Evolutionary conservation across 176 grass and related monocot genomes (phyloP).

Genomic region (Eleusine coracana): DNA sequence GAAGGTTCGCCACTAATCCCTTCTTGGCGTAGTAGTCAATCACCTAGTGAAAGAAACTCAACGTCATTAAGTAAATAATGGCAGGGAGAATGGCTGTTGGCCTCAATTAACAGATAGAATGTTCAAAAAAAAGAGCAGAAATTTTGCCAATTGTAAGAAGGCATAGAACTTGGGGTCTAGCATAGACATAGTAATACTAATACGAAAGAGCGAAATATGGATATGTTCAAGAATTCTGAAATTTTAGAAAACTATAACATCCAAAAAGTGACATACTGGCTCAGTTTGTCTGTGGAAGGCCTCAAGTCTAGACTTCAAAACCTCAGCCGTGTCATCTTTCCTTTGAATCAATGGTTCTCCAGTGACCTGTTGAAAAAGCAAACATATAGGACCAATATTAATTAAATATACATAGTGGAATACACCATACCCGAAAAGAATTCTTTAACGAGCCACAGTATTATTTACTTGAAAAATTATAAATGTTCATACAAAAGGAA

Average conservation of each 20-base stretch:
- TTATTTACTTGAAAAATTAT: not conserved
- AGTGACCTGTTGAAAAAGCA: slow-evolving; percentile 62
- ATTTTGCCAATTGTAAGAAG: not conserved
- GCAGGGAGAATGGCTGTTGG: not conserved
- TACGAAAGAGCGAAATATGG: not conserved
- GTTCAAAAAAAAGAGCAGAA: not conserved
- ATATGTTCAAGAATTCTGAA: too few relatives aligned
- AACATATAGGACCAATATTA: not conserved
- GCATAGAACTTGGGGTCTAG: not conserved
- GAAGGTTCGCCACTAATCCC: slow-evolving; percentile 66
- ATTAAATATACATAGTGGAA: not conserved
- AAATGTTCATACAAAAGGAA: not conserved
- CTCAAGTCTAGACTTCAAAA: slow-evolving; percentile 95
- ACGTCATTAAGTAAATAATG: not conserved
- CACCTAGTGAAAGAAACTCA: slow-evolving; percentile 49
- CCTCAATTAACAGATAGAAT: not conserved
- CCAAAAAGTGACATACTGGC: slow-evolving; percentile 65
- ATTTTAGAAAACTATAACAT: not conserved
- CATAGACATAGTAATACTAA: not conserved
- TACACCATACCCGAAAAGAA: not conserved
- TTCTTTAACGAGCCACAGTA: not conserved
- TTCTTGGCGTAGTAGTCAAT: slow-evolving; percentile 93
- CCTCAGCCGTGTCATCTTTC: slow-evolving; percentile 92
- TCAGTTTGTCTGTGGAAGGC: slow-evolving; percentile 91
- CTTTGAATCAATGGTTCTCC: slow-evolving; percentile 95